Evolutionary conservation across 805 yeast genomes (phyloP), one percentile per base, ranked within the genome.

Genomic region (Saturnispora zaruensis): DNA sequence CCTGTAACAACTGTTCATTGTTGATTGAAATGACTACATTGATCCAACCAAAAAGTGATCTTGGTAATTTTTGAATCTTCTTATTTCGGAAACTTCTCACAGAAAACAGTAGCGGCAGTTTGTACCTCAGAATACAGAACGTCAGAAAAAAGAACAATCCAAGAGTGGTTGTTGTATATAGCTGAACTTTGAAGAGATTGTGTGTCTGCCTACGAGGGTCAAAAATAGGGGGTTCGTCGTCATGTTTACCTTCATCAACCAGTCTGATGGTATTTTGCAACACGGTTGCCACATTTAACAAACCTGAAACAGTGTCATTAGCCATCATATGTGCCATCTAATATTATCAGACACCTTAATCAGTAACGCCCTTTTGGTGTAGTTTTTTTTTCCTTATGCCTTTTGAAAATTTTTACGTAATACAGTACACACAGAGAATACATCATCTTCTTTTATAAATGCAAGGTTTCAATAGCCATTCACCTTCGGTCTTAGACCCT

Each of bases 381-480:
- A 18, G 18, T 36, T 36, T 36, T 16, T 9, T 16, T 36, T 8
- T 14, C 18, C 8, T 33, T 36, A 36, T 18, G 24, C 40, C 40
- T 20, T 36, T 18, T 36, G 7, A 38, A n/a, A 9, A n/a, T 21
- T 21, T 33, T 33, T 44, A 23, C 21, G 21, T 44, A 42, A 42
- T 42, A 44, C 40, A 33, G 4, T 11, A 33, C 24, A 44, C 18
- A 23, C n/a, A 30, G 14, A 33, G 14, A 16, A 14, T n/a, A n/a
- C 37, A 6, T 61, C 63, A 87, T 58, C 96, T 77, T 69, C 95
- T 78, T 65, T 93, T 93, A 67, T 93, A 93, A 53, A 93, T 87
- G 69, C 99, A 93, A 3, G 99, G 99, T 65, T 91, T 93, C 56
- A 93, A 73, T 52, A 91, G 69, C 95, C 96, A 87, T 59, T 83